Percentiles rank a stretch among this genome's conserved stretches.
Evolutionary conservation across 129 eudicot species (phyloP).

Genomic region (Flaveria linearis): DNA sequence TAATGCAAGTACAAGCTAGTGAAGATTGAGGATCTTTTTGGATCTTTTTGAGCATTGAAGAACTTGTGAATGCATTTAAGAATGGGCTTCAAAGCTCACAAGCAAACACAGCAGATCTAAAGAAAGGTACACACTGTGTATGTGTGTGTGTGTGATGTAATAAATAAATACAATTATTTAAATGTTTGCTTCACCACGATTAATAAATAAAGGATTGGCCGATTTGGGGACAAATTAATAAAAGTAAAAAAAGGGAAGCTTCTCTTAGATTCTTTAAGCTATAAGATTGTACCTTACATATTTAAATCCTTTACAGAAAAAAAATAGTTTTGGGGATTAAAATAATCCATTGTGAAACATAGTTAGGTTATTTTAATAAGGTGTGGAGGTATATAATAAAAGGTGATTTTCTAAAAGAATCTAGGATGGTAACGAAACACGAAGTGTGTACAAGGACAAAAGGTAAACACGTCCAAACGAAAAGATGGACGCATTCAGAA

Average conservation of each 20-base stretch:
- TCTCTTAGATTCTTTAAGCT: slow-evolving; percentile 32
- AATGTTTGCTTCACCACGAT: slow-evolving; percentile 4
- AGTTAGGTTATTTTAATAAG: no score
- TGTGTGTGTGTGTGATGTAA: no score
- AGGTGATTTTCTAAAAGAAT: no score
- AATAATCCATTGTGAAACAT: no score
- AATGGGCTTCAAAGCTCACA: slow-evolving; percentile 28
- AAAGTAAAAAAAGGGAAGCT: slow-evolving; percentile 37
- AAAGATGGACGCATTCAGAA: no score
- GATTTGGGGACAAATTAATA: slow-evolving; percentile 18
- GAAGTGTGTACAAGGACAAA: no score
- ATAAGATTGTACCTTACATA: not conserved
- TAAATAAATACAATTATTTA: slow-evolving; percentile 5
- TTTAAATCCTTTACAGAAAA: not conserved
- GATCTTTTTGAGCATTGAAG: slow-evolving; percentile 22
- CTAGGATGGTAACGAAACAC: no score
- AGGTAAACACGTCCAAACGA: no score
- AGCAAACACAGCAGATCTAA: slow-evolving; percentile 47
- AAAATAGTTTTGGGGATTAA: no score
- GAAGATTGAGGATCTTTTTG: not conserved
- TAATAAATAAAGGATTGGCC: not conserved
- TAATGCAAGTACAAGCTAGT: not conserved
- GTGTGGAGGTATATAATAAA: no score
- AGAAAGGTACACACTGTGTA: slow-evolving; percentile 8
- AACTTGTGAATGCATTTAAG: slow-evolving; percentile 53